phyloP scores from a whole-genome alignment of 2,329 filamentous ascomycete species.

The Chrysosporium keratinophilum region DNA sequence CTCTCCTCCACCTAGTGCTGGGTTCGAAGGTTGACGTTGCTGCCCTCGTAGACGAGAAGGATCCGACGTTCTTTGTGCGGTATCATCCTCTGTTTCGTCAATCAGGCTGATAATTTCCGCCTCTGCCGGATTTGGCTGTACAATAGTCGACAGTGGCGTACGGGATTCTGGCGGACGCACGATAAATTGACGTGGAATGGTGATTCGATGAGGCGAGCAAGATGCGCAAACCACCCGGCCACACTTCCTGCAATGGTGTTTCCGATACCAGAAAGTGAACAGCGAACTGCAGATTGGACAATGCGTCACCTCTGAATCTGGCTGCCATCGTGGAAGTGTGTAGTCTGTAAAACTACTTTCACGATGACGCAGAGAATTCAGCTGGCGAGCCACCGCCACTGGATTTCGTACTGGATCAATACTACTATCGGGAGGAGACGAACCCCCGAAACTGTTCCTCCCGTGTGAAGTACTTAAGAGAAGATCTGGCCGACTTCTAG shows the following conservation, averaged over 20 bases:
- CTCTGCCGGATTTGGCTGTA: constrained; percentile 34
- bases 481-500: neutral
- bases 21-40: constrained; percentile 30
- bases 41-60: neutral
- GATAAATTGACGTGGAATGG: constrained; percentile 86
- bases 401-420: constrained; percentile 27
- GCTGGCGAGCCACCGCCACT: constrained; percentile 13
- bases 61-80: neutral
- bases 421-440: constrained; percentile 26
- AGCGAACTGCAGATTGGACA: constrained; percentile 74
- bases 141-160: constrained; percentile 35
- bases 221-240: constrained; percentile 80
- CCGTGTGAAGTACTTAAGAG: neutral
- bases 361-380: constrained; percentile 21
- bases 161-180: constrained; percentile 55
- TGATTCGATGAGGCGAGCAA: constrained; percentile 90
- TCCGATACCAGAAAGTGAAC: constrained; percentile 77
- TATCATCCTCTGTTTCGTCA: constrained; percentile 24
- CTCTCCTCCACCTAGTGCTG: constrained; percentile 52
- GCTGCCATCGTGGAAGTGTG: constrained; percentile 71
- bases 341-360: constrained; percentile 33
- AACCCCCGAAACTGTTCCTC: constrained; percentile 6
- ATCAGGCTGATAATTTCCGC: constrained; percentile 40
- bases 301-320: constrained; percentile 67
- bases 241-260: constrained; percentile 95